Evolutionary conservation across 768 basidiomycete species (phyloP).

Genomic region (Infundibulicybe gibba): DNA sequence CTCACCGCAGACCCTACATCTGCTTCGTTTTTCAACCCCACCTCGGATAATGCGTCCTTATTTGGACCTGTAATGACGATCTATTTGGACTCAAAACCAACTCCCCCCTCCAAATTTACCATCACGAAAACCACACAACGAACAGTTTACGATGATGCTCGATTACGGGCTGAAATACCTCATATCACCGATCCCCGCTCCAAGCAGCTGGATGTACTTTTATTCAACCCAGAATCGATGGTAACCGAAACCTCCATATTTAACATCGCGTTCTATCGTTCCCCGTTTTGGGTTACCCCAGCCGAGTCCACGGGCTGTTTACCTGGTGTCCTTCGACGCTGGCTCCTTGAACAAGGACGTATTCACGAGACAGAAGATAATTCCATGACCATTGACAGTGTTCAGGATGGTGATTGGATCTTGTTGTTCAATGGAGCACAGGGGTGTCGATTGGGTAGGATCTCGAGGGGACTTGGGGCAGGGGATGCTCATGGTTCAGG

Average conservation of each 20-base stretch:
- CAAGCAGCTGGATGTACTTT: constrained; percentile 51
- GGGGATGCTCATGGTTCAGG: neutral
- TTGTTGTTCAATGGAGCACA: constrained; percentile 71
- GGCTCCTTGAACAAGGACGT: constrained; percentile 57
- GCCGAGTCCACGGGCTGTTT: constrained; percentile 59
- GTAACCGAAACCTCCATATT: constrained; percentile 68
- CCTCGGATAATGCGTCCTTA: constrained; percentile 11
- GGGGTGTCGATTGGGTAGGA: constrained; percentile 61
- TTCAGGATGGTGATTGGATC: constrained; percentile 58
- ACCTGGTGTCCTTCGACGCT: constrained; percentile 66
- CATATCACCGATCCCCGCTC: constrained; percentile 20
- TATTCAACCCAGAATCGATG: constrained; percentile 48
- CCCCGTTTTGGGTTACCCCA: constrained; percentile 64
- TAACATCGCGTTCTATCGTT: constrained; percentile 67
- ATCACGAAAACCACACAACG: constrained; percentile 71
- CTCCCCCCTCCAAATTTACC: constrained; percentile 54
- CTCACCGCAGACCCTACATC: constrained; percentile 36
- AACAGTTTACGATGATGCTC: constrained; percentile 55
- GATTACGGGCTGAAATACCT: constrained; percentile 48
- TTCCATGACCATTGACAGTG: constrained; percentile 34
- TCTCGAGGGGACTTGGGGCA: constrained; percentile 12
- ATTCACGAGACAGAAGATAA: constrained; percentile 48
- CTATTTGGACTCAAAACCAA: constrained; percentile 52
- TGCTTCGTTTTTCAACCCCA: constrained; percentile 30
- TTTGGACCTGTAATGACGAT: constrained; percentile 38